These are phyloP conservation scores for Xylaria acuta DNA, from an alignment of 495 filamentous ascomycete genomes.

Conservation along the genomic window DNA sequence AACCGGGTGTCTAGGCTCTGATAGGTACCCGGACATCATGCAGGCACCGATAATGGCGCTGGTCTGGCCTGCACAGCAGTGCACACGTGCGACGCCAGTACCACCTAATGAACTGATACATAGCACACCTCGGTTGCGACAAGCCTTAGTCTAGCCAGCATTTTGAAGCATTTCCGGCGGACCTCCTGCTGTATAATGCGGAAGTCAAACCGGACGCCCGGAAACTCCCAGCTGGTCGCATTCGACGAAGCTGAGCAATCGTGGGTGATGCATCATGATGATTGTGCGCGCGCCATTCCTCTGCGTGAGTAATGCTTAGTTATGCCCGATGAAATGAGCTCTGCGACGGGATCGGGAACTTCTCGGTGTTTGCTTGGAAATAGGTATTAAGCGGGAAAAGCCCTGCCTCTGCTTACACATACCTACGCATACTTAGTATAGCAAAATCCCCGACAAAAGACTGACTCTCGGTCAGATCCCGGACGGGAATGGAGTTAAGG, in stretches of 20 bases:
- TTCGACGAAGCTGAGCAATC: constrained; percentile 11
- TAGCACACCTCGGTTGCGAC: constrained; percentile 6
- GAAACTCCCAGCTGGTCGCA: background rate
- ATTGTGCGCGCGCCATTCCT: background rate
- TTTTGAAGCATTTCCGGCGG: background rate
- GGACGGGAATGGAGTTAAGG: constrained; percentile 18
- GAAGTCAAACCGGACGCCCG: background rate
- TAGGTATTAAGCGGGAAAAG: background rate
- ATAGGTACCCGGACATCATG: background rate
- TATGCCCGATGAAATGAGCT: background rate
- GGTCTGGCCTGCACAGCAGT: constrained; percentile 10
- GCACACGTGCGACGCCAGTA: constrained; percentile 2
- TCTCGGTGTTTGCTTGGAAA: constrained; percentile 20
- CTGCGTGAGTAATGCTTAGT: constrained; percentile 15
- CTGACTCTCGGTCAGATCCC: constrained; percentile 15
- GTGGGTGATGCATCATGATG: constrained; percentile 11
- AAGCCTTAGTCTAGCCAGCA: background rate
- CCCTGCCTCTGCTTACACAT: constrained; percentile 1
- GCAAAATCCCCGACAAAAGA: constrained; percentile 7
- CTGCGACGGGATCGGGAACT: background rate
- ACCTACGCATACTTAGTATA: background rate
- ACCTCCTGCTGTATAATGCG: background rate
- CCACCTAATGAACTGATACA: background rate
- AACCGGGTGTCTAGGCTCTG: constrained; percentile 1
- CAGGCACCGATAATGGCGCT: constrained; percentile 12